phyloP scores from a whole-genome alignment of 352 stramenopile species.

The Lagenidium giganteum region DNA sequence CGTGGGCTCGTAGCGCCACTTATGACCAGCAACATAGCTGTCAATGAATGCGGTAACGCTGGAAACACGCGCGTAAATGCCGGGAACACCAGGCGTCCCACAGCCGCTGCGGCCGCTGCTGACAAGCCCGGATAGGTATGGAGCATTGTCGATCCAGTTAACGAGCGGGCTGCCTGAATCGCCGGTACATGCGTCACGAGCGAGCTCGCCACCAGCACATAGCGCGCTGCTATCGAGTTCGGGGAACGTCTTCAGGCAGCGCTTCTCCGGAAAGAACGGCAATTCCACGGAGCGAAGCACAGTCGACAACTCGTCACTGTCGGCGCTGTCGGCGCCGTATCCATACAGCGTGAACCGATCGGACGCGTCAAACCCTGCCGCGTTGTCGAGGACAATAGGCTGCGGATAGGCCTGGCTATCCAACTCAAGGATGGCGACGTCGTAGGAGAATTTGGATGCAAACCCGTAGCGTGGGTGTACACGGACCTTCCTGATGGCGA shows the following conservation, averaged over 20 bases:
- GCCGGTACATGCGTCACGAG: constrained; percentile 24
- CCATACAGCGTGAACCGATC: constrained; percentile 21
- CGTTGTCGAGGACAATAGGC: constrained; percentile 14
- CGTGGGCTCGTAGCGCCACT: no score
- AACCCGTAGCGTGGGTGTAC: constrained; percentile 23
- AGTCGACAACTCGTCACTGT: constrained; percentile 11
- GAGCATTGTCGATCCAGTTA: not conserved
- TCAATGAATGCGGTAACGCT: constrained; percentile 22
- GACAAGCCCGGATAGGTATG: constrained; percentile 24
- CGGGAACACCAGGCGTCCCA: constrained; percentile 21
- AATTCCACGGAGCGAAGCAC: constrained; percentile 19
- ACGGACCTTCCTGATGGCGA: constrained; percentile 11
- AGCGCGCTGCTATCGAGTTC: constrained; percentile 23
- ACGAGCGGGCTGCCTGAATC: constrained; percentile 33
- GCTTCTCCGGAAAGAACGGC: constrained; percentile 12
- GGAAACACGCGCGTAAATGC: constrained; percentile 31
- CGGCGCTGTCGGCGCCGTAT: constrained; percentile 15
- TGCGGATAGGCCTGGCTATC: constrained; percentile 16
- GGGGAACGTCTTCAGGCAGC: constrained; percentile 13
- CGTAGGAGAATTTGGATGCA: constrained; percentile 19
- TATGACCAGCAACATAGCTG: constrained; percentile 9
- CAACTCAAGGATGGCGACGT: constrained; percentile 28
- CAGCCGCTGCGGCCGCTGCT: constrained; percentile 32
- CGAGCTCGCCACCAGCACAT: constrained; percentile 16
- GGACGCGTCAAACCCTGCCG: constrained; percentile 13